These are phyloP conservation scores for Rhodamnia rubescens DNA, from an alignment of 345 rosid species.

Conservation along the genomic window DNA sequence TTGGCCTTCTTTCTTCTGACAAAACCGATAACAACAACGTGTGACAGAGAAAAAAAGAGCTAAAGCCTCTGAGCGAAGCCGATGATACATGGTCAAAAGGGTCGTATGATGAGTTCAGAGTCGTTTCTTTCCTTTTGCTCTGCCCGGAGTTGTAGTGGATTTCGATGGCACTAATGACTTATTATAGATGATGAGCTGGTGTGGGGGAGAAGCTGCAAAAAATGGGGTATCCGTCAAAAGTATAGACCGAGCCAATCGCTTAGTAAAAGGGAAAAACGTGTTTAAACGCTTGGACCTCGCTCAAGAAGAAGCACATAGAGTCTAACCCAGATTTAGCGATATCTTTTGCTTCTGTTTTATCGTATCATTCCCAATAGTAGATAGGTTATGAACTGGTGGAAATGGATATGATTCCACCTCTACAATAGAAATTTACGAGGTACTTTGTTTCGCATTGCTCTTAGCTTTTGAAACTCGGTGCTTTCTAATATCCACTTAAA, in stretches of 20 bases:
- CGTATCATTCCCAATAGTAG: neutral
- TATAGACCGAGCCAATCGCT: neutral
- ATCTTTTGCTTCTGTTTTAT: neutral
- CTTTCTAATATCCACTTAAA: neutral
- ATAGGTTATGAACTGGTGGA: neutral
- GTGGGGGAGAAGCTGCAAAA: neutral
- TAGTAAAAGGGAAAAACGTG: neutral
- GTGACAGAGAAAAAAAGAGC: neutral
- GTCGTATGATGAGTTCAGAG: neutral
- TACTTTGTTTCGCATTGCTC: neutral
- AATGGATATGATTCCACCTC: neutral
- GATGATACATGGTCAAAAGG: neutral
- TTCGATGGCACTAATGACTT: neutral
- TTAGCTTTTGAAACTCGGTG: neutral
- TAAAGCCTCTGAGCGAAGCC: neutral
- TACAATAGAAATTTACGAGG: neutral
- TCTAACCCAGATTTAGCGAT: neutral
- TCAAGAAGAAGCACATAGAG: neutral
- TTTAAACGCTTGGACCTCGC: neutral
- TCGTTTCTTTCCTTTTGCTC: neutral
- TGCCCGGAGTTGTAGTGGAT: neutral
- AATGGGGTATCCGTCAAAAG: neutral
- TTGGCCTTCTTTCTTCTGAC: neutral
- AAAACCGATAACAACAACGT: neutral
- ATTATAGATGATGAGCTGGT: neutral